Percentiles rank a stretch among this genome's conserved stretches.
phyloP scores from a whole-genome alignment of 768 basidiomycete genomes.

The Mycena rosella region DNA sequence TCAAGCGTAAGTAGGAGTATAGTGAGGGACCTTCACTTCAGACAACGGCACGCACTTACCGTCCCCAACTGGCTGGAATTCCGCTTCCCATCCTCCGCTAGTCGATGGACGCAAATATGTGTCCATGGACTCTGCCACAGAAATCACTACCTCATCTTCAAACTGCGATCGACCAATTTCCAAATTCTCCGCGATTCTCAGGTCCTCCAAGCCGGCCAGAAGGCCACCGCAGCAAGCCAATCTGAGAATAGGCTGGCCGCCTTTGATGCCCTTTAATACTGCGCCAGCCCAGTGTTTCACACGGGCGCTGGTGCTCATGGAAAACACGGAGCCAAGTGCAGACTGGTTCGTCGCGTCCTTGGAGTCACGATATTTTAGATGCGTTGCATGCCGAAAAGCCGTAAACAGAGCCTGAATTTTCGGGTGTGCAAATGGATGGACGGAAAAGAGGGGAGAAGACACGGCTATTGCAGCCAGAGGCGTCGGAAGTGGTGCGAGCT shows the following conservation, averaged over 20 bases:
- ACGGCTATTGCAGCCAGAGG: conserved; percentile 69
- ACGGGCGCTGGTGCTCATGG: conserved; percentile 53
- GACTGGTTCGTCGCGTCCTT: conserved; percentile 51
- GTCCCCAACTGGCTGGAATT: conserved; percentile 70
- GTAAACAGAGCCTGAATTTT: conserved; percentile 64
- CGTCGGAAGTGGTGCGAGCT: conserved; percentile 63
- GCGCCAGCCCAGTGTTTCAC: conserved; percentile 65
- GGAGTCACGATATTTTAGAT: conserved; percentile 62
- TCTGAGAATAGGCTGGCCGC: conserved; percentile 72
- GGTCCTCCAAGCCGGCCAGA: conserved; percentile 73
- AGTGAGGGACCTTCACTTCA: conserved; percentile 25
- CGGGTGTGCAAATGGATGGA: conserved; percentile 56
- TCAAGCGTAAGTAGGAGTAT: conserved; percentile 6
- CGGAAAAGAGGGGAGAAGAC: conserved; percentile 66
- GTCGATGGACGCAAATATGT: conserved; percentile 51
- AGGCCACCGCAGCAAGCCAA: conserved; percentile 76
- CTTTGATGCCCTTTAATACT: conserved; percentile 70
- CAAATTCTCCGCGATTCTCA: conserved; percentile 49
- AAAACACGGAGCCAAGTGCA: conserved; percentile 50
- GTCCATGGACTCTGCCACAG: conserved; percentile 82
- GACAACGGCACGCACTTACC: conserved; percentile 44
- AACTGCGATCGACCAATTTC: conserved; percentile 54
- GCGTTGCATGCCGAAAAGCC: conserved; percentile 72
- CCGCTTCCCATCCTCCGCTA: conserved; percentile 68
- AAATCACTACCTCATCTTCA: conserved; percentile 76